Conservation (phyloP, 2,329 filamentous ascomycete species). For the Diaporthe humulicola region DNA sequence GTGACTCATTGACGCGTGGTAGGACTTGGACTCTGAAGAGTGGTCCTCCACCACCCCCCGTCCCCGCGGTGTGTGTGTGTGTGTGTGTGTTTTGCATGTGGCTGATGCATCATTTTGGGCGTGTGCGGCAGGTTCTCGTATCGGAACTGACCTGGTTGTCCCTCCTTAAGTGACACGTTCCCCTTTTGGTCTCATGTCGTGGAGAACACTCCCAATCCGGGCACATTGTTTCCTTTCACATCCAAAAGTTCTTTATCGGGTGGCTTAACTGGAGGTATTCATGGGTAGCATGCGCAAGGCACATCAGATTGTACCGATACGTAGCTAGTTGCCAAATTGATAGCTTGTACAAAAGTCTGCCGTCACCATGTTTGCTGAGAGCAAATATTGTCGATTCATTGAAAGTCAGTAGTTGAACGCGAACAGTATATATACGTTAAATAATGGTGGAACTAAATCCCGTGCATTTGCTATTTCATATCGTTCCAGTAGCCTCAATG, state of each 20-base stretch:
- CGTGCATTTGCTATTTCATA: no score
- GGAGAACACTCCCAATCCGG: background rate
- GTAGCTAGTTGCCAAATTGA: slow-evolving; percentile 5
- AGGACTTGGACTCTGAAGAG: background rate
- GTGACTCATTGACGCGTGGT: slow-evolving; percentile 22
- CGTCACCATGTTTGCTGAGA: background rate
- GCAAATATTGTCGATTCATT: no score
- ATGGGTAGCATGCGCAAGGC: background rate
- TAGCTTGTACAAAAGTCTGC: background rate
- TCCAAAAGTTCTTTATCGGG: background rate
- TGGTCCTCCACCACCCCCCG: background rate
- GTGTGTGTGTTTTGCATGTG: background rate
- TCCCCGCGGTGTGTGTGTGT: background rate
- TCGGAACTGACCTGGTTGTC: slow-evolving; percentile 19
- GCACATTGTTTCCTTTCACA: background rate
- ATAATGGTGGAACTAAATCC: no score
- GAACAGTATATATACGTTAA: no score
- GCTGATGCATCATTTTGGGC: background rate
- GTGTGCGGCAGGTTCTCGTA: background rate
- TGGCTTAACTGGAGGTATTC: background rate
- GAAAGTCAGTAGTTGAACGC: no score
- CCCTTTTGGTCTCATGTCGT: background rate
- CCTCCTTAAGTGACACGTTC: background rate
- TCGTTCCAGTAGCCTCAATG: no score
- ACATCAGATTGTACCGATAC: slow-evolving; percentile 6